Evolutionary conservation across 257 asterid genomes (phyloP).

Genomic region (Ocimum tenuiflorum): DNA sequence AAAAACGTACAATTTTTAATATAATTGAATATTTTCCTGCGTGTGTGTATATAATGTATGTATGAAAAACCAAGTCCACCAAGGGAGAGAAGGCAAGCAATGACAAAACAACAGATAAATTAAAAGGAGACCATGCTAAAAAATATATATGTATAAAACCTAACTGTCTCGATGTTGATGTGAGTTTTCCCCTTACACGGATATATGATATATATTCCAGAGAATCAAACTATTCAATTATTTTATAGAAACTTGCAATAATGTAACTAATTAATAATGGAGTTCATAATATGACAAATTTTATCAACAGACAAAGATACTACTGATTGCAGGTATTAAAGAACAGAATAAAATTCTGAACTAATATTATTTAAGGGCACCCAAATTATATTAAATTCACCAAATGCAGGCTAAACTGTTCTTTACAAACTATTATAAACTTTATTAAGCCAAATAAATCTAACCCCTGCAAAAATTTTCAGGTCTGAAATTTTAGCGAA

Average conservation of each 20-base stretch:
- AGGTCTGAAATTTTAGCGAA: no score
- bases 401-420: no score
- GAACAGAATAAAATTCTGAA: constrained; percentile 5
- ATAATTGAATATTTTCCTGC: no score
- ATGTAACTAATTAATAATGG: constrained; percentile 15
- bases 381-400: no score
- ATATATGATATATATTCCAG: constrained; percentile 1
- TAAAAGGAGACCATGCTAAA: background rate
- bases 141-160: constrained; percentile 10
- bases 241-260: background rate
- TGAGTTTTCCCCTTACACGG: background rate
- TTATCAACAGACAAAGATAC: constrained; percentile 33
- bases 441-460: no score
- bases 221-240: constrained; percentile 1
- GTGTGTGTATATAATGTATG: no score
- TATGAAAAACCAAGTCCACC: constrained; percentile 12
- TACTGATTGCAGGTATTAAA: background rate
- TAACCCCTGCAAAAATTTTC: no score
- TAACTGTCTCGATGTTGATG: constrained; percentile 25
- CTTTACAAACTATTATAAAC: no score
- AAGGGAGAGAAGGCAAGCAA: background rate
- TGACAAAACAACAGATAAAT: background rate
- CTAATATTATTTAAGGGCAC: no score
- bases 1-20: background rate
- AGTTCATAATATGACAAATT: constrained; percentile 12